These are phyloP conservation scores for Penicillium psychrosexuale DNA, from an alignment of 2,329 filamentous ascomycete species.

Conservation along the genomic window DNA sequence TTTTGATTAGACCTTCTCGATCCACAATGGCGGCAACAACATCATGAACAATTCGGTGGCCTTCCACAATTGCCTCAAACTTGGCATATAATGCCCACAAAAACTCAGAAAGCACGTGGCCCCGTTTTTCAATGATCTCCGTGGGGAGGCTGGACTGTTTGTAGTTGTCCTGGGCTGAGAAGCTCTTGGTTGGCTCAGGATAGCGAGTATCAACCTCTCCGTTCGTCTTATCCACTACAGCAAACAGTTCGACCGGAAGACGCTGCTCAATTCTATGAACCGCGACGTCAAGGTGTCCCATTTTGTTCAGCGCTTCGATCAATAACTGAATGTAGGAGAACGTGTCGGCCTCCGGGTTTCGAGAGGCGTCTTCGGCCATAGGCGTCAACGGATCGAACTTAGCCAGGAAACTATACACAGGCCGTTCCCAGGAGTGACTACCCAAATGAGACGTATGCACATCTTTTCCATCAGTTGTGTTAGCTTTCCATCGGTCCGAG, in stretches of 20 bases:
- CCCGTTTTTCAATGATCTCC: conserved; percentile 71
- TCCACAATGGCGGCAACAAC: conserved; percentile 81
- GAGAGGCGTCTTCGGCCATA: conserved; percentile 80
- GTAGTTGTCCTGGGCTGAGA: conserved; percentile 45
- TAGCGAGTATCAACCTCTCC: conserved; percentile 90
- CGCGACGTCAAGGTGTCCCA: conserved; percentile 79
- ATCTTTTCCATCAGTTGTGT: conserved; percentile 47
- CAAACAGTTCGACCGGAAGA: conserved; percentile 88
- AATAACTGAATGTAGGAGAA: conserved; percentile 89
- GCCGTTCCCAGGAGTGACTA: conserved; percentile 49
- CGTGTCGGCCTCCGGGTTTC: conserved; percentile 92
- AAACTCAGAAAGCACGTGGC: conserved; percentile 84
- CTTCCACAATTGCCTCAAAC: conserved; percentile 94
- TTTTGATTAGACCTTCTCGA: conserved; percentile 66
- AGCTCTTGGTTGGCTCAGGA: conserved; percentile 67
- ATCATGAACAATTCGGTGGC: conserved; percentile 90
- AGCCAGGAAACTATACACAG: conserved; percentile 57
- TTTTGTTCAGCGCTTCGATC: conserved; percentile 84
- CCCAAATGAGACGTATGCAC: conserved; percentile 25
- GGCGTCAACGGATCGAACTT: conserved; percentile 53
- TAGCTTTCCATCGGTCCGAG: conserved; percentile 87
- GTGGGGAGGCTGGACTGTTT: conserved; percentile 56
- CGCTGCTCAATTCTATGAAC: conserved; percentile 90
- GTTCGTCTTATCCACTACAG: conserved; percentile 91
- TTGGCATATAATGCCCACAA: conserved; percentile 92